A percentile compares a stretch with the other conserved stretches of the same genome.
These are phyloP conservation scores for Fusarium gaditjirri DNA, from an alignment of 2,329 filamentous ascomycete species.

Conservation along the genomic window DNA sequence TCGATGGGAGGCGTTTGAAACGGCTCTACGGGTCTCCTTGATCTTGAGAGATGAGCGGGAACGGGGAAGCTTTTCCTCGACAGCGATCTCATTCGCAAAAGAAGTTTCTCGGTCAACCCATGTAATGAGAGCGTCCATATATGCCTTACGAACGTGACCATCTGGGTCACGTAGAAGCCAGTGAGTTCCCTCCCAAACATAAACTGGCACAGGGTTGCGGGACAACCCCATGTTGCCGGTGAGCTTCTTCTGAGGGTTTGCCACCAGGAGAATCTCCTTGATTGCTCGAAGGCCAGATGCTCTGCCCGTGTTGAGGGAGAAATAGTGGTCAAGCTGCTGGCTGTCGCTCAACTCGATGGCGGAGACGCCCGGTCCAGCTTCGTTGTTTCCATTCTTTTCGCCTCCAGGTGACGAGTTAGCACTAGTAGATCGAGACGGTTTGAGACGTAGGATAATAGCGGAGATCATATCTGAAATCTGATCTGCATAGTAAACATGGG, in stretches of 20 bases:
- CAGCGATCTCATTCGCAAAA: conserved; percentile 69
- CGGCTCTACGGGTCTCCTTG: conserved; percentile 67
- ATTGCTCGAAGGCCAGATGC: conserved; percentile 79
- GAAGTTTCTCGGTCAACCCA: conserved; percentile 88
- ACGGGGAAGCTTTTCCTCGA: conserved; percentile 63
- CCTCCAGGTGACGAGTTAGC: conserved; percentile 56
- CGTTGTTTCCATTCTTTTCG: conserved; percentile 57
- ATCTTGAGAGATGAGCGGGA: conserved; percentile 57
- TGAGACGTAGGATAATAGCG: conserved; percentile 80
- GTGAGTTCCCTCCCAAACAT: conserved; percentile 96
- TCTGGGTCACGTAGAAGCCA: conserved; percentile 88
- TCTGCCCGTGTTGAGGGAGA: conserved; percentile 65
- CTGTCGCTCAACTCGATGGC: conserved; percentile 56
- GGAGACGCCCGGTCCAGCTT: conserved; percentile 50
- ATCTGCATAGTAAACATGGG: conserved; percentile 96
- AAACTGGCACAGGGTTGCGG: conserved; percentile 78
- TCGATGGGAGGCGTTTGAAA: conserved; percentile 72
- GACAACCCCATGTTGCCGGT: conserved; percentile 71
- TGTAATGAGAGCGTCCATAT: conserved; percentile 82
- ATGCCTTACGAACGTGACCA: conserved; percentile 82
- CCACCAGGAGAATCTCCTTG: conserved; percentile 83
- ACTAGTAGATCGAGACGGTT: conserved; percentile 65
- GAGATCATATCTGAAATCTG: conserved; percentile 95
- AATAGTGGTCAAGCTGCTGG: conserved; percentile 62
- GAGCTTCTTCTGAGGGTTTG: conserved; percentile 73